Evolutionary conservation across 177 flowering plant species (phyloP).

Genomic region (Vitis hybrid): DNA sequence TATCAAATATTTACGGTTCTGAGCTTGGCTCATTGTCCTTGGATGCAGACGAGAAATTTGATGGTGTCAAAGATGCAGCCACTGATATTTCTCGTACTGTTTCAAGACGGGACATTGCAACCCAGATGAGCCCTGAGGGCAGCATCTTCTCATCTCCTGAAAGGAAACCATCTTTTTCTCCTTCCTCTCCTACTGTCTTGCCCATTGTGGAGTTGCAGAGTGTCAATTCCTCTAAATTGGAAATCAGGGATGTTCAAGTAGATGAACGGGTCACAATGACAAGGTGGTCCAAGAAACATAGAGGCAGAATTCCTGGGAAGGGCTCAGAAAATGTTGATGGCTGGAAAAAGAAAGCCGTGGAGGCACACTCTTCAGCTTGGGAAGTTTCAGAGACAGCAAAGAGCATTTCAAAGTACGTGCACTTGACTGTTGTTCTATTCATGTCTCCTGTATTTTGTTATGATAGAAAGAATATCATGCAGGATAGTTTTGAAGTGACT

Average conservation of each 20-base stretch:
- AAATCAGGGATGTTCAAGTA: constrained; percentile 82
- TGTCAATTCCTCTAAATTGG: constrained; percentile 42
- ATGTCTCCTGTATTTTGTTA: background rate
- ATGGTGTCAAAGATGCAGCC: constrained; percentile 46
- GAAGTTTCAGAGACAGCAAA: constrained; percentile 63
- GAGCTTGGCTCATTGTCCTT: constrained; percentile 10
- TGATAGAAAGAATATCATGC: background rate
- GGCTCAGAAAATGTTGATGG: constrained; percentile 42
- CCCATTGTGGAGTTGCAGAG: constrained; percentile 55
- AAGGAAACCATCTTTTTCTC: constrained; percentile 38
- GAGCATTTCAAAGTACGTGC: constrained; percentile 60
- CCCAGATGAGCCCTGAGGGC: constrained; percentile 95
- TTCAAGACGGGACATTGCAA: constrained; percentile 92
- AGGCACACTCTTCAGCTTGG: constrained; percentile 54
- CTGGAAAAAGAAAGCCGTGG: constrained; percentile 54
- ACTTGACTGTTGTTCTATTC: background rate
- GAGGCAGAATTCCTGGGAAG: constrained; percentile 34
- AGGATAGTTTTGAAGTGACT: too few species aligned
- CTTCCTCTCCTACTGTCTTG: constrained; percentile 37
- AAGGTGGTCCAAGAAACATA: constrained; percentile 74
- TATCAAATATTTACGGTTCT: background rate
- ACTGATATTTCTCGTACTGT: constrained; percentile 54
- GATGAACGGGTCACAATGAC: constrained; percentile 81
- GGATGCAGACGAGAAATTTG: constrained; percentile 53
- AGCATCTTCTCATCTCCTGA: constrained; percentile 65